Conservation (phyloP, 306 rosid species). For the Citrullus colocynthis region DNA sequence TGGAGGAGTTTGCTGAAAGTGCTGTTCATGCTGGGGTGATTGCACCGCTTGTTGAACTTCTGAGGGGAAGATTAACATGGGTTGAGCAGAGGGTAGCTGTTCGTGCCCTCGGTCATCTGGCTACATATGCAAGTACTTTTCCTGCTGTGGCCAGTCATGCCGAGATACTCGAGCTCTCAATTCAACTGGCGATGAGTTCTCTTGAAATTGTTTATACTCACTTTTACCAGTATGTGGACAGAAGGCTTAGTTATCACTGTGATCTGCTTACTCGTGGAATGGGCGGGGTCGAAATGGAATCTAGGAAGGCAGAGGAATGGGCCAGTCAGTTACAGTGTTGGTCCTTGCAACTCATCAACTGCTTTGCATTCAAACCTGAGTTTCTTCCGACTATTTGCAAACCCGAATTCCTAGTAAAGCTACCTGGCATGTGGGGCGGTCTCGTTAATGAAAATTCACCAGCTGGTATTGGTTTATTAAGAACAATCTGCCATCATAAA, state of each 20-base stretch:
- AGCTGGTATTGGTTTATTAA: slow-evolving; percentile 85
- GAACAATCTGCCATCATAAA: slow-evolving; percentile 96
- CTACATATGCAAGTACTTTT: slow-evolving; percentile 86
- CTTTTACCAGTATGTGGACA: slow-evolving; percentile 77
- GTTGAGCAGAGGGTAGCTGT: slow-evolving; percentile 99
- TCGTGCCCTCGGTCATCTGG: slow-evolving; percentile 95
- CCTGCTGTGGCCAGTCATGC: slow-evolving; percentile 70
- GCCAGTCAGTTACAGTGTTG: slow-evolving; percentile 98
- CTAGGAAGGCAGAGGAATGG: slow-evolving; percentile 99
- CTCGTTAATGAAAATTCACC: slow-evolving; percentile 97
- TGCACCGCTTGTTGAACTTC: slow-evolving; percentile 85
- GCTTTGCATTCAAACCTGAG: slow-evolving; percentile 93
- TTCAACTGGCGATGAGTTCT: slow-evolving; percentile 85
- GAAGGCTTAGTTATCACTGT: slow-evolving; percentile 92
- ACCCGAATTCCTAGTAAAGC: slow-evolving; percentile 63
- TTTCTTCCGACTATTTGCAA: slow-evolving; percentile 87
- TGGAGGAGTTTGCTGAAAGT: slow-evolving; percentile 90
- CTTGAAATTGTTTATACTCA: slow-evolving; percentile 92
- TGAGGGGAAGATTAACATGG: slow-evolving; percentile 93
- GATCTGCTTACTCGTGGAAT: slow-evolving; percentile 97
- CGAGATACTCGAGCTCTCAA: slow-evolving; percentile 87
- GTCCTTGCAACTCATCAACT: slow-evolving; percentile 96
- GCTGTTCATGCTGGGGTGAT: slow-evolving; percentile 81
- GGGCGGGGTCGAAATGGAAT: slow-evolving; percentile 99
- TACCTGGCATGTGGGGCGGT: slow-evolving; percentile 99